Percentiles rank a stretch among this genome's conserved stretches.
Evolutionary conservation across 2,329 filamentous ascomycete genomes (phyloP).

Genomic region (Aspergillus neoniger): DNA sequence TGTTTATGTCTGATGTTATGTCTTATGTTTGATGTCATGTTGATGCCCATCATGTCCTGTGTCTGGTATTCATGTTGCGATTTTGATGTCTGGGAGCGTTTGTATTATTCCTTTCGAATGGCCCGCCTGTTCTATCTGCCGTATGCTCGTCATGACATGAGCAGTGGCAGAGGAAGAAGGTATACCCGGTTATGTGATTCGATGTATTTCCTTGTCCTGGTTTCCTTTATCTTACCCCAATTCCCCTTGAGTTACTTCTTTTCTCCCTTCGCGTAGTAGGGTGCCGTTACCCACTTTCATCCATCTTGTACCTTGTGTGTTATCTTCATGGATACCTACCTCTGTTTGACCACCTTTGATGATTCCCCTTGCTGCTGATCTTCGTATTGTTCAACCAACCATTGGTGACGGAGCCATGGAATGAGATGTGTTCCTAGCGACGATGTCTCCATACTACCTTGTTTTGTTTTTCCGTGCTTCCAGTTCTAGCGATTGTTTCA

Average conservation of each 20-base stretch:
- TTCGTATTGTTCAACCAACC: background rate
- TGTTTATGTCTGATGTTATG: constrained; percentile 14
- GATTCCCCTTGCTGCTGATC: background rate
- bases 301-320: background rate
- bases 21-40: constrained; percentile 17
- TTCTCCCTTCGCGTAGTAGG: background rate
- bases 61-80: constrained; percentile 9
- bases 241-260: background rate
- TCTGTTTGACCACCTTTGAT: constrained; percentile 1
- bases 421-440: background rate
- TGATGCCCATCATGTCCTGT: constrained; percentile 13
- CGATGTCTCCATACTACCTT: background rate
- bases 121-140: constrained; percentile 15
- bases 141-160: constrained; percentile 17
- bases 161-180: constrained; percentile 23
- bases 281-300: background rate
- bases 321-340: constrained; percentile 1
- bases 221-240: background rate
- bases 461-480: background rate
- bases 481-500: background rate
- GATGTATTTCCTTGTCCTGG: constrained; percentile 8
- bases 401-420: background rate
- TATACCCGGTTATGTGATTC: constrained; percentile 19
- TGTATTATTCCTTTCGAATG: constrained; percentile 23
- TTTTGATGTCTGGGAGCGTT: constrained; percentile 13